These are phyloP conservation scores for Pyracantha coccinea DNA, from an alignment of 331 rosid genomes.

Conservation along the genomic window DNA sequence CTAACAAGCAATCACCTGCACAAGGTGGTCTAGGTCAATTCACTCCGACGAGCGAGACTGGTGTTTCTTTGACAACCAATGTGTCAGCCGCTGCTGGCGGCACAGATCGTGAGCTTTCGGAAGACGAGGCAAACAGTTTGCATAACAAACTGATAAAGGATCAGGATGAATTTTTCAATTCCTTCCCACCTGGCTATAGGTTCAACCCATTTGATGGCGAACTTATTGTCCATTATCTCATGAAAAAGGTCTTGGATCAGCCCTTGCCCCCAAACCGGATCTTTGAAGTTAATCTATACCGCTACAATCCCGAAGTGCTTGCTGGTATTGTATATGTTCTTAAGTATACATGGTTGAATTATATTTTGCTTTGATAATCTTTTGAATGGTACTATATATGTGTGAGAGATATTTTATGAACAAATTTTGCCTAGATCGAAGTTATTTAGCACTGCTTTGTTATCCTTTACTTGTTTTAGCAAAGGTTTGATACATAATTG, in stretches of 20 bases:
- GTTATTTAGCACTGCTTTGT: background rate
- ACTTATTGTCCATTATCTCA: background rate
- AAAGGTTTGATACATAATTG: background rate
- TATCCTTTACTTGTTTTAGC: background rate
- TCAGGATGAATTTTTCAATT: background rate
- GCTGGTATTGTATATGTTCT: background rate
- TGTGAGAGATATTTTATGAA: background rate
- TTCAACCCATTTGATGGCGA: slow-evolving; percentile 8
- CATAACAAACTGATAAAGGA: background rate
- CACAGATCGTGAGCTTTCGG: background rate
- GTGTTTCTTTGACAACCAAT: background rate
- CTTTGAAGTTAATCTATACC: slow-evolving; percentile 10
- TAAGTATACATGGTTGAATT: background rate
- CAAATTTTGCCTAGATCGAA: background rate
- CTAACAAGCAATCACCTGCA: background rate
- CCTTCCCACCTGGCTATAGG: slow-evolving; percentile 3
- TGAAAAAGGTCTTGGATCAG: background rate
- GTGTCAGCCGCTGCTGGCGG: background rate
- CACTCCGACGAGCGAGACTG: background rate
- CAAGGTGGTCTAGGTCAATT: background rate
- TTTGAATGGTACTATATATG: too few relatives aligned
- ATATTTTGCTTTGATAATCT: background rate
- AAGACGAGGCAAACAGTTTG: background rate
- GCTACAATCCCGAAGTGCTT: slow-evolving; percentile 7
- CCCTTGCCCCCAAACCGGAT: slow-evolving; percentile 7